These are phyloP conservation scores for maize (Zea mays) DNA, from an alignment of 176 grass and related monocot genomes.

Conservation along the genomic window DNA sequence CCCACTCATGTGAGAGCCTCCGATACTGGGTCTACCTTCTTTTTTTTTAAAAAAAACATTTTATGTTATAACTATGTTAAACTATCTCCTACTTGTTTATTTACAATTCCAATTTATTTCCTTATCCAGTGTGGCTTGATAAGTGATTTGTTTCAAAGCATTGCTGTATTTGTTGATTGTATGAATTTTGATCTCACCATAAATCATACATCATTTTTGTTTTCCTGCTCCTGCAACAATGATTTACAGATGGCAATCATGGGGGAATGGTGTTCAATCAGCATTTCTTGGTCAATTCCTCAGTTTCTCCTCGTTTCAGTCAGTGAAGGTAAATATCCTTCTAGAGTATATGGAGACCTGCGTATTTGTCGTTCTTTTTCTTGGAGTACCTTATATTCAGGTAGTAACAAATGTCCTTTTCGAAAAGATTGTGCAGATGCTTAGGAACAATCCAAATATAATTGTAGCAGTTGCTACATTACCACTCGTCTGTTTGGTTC, in stretches of 20 bases:
- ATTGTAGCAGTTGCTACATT: constrained; percentile 72
- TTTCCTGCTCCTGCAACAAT: constrained; percentile 34
- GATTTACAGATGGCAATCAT: constrained; percentile 77
- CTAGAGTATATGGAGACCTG: constrained; percentile 12
- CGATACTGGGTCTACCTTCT: too few species aligned
- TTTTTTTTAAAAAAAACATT: too few species aligned
- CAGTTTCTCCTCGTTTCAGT: constrained; percentile 64
- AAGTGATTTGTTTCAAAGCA: constrained; percentile 3
- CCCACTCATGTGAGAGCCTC: too few species aligned
- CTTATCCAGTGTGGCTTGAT: constrained; percentile 10
- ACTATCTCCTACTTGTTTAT: not conserved
- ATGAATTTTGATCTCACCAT: constrained; percentile 14
- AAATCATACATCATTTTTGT: constrained; percentile 14
- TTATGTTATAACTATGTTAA: constrained; percentile 1
- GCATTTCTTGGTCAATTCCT: constrained; percentile 59
- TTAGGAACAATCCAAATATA: constrained; percentile 64
- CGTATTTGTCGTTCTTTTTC: constrained; percentile 1
- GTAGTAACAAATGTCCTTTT: constrained; percentile 39
- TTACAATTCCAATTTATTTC: not conserved
- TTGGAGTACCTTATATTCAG: constrained; percentile 26
- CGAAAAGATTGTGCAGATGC: constrained; percentile 84
- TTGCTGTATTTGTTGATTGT: constrained; percentile 19
- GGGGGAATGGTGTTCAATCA: constrained; percentile 57
- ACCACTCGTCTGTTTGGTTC: constrained; percentile 76
- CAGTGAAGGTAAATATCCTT: constrained; percentile 65